Percentiles rank a stretch among this genome's conserved stretches.
These are phyloP conservation scores for Aspergillus fructus DNA, from an alignment of 2,329 filamentous ascomycete genomes.

Conservation along the genomic window DNA sequence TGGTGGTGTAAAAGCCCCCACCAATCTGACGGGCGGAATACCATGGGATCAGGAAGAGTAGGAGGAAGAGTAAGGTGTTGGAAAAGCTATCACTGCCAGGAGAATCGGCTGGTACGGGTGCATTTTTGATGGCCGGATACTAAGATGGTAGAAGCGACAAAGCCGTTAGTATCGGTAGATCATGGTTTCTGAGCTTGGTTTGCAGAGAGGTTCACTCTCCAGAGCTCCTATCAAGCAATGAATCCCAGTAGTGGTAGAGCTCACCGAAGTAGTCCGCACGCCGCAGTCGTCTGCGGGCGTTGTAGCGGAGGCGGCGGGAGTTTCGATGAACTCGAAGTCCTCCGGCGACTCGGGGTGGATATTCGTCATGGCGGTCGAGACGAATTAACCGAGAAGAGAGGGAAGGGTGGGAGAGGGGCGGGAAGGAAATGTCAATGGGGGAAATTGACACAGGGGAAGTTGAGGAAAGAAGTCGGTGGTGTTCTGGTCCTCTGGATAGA, in stretches of 20 bases:
- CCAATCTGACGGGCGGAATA: constrained; percentile 81
- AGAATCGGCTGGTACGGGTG: constrained; percentile 85
- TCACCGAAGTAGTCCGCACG: constrained; percentile 61
- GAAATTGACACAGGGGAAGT: constrained; percentile 13
- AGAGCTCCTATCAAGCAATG: neutral
- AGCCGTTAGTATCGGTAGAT: neutral
- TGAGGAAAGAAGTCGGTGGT: constrained; percentile 3
- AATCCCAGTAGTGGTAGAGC: constrained; percentile 24
- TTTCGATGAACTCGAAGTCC: constrained; percentile 57
- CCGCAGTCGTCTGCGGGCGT: constrained; percentile 57
- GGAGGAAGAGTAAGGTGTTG: constrained; percentile 70
- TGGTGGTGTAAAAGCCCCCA: constrained; percentile 80
- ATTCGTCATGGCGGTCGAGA: constrained; percentile 36
- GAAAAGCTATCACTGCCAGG: constrained; percentile 83
- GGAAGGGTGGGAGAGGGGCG: constrained; percentile 21
- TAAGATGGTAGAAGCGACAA: constrained; percentile 37
- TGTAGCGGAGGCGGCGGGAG: constrained; percentile 56
- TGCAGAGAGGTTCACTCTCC: neutral
- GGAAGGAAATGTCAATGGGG: constrained; percentile 18
- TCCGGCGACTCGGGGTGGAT: constrained; percentile 46
- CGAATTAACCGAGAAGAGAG: constrained; percentile 29
- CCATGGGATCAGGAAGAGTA: constrained; percentile 70
- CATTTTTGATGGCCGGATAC: constrained; percentile 91
- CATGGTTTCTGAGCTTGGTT: neutral
- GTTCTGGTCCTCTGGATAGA: constrained; percentile 4